phyloP scores from a whole-genome alignment of 768 basidiomycete genomes.

The Xerocomellus dryophilus region DNA sequence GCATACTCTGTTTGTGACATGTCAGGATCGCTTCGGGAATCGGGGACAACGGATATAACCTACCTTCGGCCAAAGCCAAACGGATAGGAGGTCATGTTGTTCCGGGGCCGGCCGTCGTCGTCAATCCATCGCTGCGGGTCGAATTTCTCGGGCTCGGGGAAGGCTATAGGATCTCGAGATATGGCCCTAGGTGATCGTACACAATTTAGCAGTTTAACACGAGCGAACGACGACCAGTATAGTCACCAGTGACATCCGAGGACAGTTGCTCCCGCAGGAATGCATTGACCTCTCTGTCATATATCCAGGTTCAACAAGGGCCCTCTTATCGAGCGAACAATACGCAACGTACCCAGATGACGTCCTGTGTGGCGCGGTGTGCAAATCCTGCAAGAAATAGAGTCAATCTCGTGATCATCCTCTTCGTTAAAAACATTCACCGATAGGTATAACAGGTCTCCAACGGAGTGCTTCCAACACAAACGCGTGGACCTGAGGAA shows the following conservation, averaged over 20 bases:
- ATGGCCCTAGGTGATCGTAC: constrained; percentile 15
- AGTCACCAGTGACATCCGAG: constrained; percentile 19
- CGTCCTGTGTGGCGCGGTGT: constrained; percentile 55
- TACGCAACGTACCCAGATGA: no score
- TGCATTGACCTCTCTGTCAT: no score
- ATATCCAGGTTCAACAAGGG: no score
- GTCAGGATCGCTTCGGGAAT: not conserved
- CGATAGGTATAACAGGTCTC: constrained; percentile 31
- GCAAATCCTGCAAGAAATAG: constrained; percentile 38
- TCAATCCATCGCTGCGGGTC: constrained; percentile 54
- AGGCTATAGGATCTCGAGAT: constrained; percentile 20
- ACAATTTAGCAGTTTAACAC: not conserved
- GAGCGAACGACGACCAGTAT: not conserved
- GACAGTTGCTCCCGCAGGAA: constrained; percentile 24
- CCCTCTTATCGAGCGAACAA: no score
- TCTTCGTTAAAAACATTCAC: constrained; percentile 9
- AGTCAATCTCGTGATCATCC: not conserved
- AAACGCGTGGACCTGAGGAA: no score
- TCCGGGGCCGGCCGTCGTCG: constrained; percentile 39
- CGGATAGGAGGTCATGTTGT: constrained; percentile 42
- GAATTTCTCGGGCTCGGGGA: constrained; percentile 43
- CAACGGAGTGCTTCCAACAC: constrained; percentile 37
- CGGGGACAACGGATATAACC: not conserved
- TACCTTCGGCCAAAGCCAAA: constrained; percentile 51
- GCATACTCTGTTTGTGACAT: constrained; percentile 42